Evolutionary conservation across 2,329 filamentous ascomycete species (phyloP).

Genomic region (Penicillium fuscoglaucum): DNA sequence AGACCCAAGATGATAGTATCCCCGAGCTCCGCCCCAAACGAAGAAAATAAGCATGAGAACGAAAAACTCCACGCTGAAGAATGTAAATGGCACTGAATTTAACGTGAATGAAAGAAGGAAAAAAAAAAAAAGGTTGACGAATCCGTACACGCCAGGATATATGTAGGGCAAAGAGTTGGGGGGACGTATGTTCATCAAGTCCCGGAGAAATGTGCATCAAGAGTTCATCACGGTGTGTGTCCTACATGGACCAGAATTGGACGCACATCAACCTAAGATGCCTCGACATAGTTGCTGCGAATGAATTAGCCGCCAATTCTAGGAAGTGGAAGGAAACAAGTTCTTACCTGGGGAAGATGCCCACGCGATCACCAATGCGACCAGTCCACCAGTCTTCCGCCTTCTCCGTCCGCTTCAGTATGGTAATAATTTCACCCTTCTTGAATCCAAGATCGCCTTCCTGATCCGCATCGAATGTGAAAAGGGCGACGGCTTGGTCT

Average conservation of each 20-base stretch:
- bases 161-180: conserved; percentile 16
- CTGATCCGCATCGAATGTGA: conserved; percentile 92
- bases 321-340: neutral
- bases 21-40: neutral
- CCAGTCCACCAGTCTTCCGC: conserved; percentile 98
- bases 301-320: conserved; percentile 11
- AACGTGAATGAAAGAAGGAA: neutral
- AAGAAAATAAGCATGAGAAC: conserved; percentile 13
- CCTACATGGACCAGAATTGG: conserved; percentile 23
- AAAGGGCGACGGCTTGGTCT: conserved; percentile 87
- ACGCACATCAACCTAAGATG: conserved; percentile 25
- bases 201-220: conserved; percentile 18
- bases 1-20: conserved; percentile 1
- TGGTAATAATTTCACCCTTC: conserved; percentile 94
- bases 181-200: conserved; percentile 13
- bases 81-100: conserved; percentile 10
- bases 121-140: neutral
- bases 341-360: conserved; percentile 82
- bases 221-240: conserved; percentile 19
- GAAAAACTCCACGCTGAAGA: conserved; percentile 25
- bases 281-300: conserved; percentile 41
- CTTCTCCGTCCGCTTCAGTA: conserved; percentile 90
- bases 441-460: conserved; percentile 91
- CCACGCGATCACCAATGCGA: conserved; percentile 76
- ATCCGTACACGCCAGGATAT: conserved; percentile 23